Conservation (phyloP, 176 grass and related monocot species). For the Aegilops sharonensis region DNA sequence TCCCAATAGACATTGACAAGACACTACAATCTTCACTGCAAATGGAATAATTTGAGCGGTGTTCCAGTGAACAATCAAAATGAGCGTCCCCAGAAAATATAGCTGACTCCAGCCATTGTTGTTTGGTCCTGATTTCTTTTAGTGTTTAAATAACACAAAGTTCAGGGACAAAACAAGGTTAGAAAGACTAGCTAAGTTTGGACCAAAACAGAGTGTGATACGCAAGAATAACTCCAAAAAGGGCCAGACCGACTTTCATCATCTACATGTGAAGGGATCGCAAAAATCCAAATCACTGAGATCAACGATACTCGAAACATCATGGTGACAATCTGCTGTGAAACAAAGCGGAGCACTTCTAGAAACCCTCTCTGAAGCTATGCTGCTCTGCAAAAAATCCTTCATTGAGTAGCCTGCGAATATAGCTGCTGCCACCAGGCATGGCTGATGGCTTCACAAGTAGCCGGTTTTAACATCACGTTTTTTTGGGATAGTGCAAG, state of each 20-base stretch:
- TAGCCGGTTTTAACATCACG: neutral
- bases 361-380: slow-evolving; percentile 3
- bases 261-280: neutral
- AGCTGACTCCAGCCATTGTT: neutral
- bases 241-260: neutral
- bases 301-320: neutral
- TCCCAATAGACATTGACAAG: neutral
- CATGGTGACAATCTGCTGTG: neutral
- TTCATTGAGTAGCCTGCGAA: neutral
- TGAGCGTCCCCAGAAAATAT: neutral
- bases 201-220: neutral
- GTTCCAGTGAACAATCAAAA: neutral
- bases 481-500: neutral
- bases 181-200: neutral
- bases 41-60: neutral
- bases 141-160: neutral
- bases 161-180: neutral
- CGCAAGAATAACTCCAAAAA: neutral
- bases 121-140: neutral
- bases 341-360: neutral
- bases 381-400: too few species aligned
- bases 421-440: neutral
- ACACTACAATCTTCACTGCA: too few species aligned
- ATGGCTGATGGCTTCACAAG: neutral
- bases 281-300: neutral